Conservation (phyloP, 192 early-diverging fungal species). For the Spizellomyces sp. region DNA sequence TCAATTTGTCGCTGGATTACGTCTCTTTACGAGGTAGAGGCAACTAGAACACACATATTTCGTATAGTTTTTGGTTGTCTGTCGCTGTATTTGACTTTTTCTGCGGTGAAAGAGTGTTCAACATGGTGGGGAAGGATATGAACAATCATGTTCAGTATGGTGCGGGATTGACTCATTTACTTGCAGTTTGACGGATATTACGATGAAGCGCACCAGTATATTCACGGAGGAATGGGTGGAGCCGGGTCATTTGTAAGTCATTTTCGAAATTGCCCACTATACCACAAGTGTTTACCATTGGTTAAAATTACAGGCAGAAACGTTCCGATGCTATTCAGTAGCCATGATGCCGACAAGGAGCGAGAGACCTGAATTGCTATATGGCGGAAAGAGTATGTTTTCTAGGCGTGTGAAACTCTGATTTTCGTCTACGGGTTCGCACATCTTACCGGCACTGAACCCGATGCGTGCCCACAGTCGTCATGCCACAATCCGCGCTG, state of each 20-base stretch:
- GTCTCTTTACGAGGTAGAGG: too few species aligned
- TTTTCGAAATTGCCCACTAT: not conserved
- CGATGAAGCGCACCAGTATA: not conserved
- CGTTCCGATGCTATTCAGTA: conserved; percentile 69
- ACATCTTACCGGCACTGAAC: not conserved
- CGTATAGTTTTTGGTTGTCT: too few species aligned
- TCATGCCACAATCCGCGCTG: conserved; percentile 76
- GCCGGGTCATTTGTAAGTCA: not conserved
- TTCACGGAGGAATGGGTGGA: not conserved
- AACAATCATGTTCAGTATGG: too few species aligned
- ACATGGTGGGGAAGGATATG: too few species aligned
- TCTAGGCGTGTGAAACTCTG: not conserved
- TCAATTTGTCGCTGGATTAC: too few species aligned
- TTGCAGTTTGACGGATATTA: conserved; percentile 7
- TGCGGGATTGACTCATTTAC: not conserved
- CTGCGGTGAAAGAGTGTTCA: too few species aligned
- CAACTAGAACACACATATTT: too few species aligned
- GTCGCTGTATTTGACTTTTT: too few species aligned
- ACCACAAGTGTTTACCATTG: not conserved
- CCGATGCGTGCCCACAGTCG: conserved; percentile 51
- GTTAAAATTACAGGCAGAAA: conserved; percentile 24
- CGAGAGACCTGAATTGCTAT: conserved; percentile 72
- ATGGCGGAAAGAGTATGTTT: conserved; percentile 80
- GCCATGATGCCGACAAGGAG: conserved; percentile 69
- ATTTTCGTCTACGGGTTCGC: too few species aligned